Percentiles rank a stretch among this genome's conserved stretches.
These are phyloP conservation scores for Xylaria sp. DNA, from an alignment of 2,329 filamentous ascomycete genomes.

Conservation along the genomic window DNA sequence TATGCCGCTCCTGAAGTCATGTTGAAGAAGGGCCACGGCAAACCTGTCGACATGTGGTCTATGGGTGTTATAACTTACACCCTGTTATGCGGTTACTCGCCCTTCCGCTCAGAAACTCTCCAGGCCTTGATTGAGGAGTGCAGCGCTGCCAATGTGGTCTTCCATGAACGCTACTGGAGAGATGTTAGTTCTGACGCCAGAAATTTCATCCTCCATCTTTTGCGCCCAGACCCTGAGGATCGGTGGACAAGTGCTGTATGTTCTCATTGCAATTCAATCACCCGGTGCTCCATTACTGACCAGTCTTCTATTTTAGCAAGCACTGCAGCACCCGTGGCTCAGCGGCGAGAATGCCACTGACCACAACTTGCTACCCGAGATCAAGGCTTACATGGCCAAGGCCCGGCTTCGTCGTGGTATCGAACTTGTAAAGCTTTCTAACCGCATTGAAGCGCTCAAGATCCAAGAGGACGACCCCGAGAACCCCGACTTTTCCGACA, in stretches of 20 bases:
- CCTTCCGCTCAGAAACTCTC: slow-evolving; percentile 92
- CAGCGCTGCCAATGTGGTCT: slow-evolving; percentile 74
- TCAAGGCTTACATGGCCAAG: slow-evolving; percentile 88
- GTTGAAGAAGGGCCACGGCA: slow-evolving; percentile 95
- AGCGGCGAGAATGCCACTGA: slow-evolving; percentile 87
- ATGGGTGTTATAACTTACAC: slow-evolving; percentile 98
- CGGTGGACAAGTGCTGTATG: slow-evolving; percentile 72
- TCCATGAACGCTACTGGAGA: slow-evolving; percentile 98
- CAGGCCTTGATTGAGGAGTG: slow-evolving; percentile 93
- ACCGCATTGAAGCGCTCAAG: slow-evolving; percentile 91
- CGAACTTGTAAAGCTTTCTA: slow-evolving; percentile 91
- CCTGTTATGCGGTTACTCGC: slow-evolving; percentile 93
- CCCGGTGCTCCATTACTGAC: slow-evolving; percentile 1
- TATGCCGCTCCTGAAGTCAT: slow-evolving; percentile 98
- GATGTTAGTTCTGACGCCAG: slow-evolving; percentile 95
- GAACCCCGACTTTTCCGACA: slow-evolving; percentile 65
- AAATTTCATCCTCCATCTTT: slow-evolving; percentile 78
- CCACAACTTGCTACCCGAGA: slow-evolving; percentile 95
- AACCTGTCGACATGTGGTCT: slow-evolving; percentile 99
- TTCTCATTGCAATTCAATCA: slow-evolving; percentile 11
- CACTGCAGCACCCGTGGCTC: slow-evolving; percentile 80
- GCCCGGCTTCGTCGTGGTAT: slow-evolving; percentile 88
- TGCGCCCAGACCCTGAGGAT: slow-evolving; percentile 71
- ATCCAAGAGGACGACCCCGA: slow-evolving; percentile 82
- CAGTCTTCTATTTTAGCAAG: slow-evolving; percentile 47